Base-by-base conservation (phyloP, 306 rosid genomes). In the Fragaria nilgerrensis region DNA sequence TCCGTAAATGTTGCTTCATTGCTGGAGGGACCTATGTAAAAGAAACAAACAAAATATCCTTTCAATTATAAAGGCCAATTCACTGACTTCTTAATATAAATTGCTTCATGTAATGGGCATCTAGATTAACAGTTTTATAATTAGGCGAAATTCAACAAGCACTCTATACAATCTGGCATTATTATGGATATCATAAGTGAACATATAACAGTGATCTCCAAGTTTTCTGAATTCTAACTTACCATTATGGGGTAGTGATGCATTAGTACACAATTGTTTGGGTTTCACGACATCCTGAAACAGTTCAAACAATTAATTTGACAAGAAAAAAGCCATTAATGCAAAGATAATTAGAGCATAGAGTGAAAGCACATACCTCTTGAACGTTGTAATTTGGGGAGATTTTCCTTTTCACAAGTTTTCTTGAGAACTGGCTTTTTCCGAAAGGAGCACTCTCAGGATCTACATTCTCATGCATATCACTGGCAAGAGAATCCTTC, bases 231-330 rank as follows among this genome's bases (percentile, higher is more conserved):
- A 34, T 62, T 62, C 43, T 14, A 1, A 62, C 43, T 68, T 87
- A 93, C 96, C 95, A 73, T 80, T 78, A 45, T 83, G 71, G 19
- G 79, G 79, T 58, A 69, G 79, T 65, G 88, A 72, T 41, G 84
- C 72, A 77, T 77, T 69, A 47, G 70, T 50, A 53, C 68, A 69
- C 76, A 81, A 65, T 76, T 77, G 78, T 81, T 82, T 80, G 37
- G 88, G 85, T 76, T 65, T 89, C 76, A 81, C 82, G 70, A 77
- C 80, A 72, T 88, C 97, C 98, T 95, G 87, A 79, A 86, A 83
- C 48, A 77, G 75, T 55, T 80, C 50, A 58, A 83, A 55, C 44
- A 74, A 63, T 74, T 22, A 82, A 65, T 22, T 62, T 70, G 20
- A 82, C 48, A 71, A 73, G 50, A 74, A 87, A 73, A 61, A 20